phyloP scores from a whole-genome alignment of 805 yeast genomes.

The Phaffomyces antillensis region DNA sequence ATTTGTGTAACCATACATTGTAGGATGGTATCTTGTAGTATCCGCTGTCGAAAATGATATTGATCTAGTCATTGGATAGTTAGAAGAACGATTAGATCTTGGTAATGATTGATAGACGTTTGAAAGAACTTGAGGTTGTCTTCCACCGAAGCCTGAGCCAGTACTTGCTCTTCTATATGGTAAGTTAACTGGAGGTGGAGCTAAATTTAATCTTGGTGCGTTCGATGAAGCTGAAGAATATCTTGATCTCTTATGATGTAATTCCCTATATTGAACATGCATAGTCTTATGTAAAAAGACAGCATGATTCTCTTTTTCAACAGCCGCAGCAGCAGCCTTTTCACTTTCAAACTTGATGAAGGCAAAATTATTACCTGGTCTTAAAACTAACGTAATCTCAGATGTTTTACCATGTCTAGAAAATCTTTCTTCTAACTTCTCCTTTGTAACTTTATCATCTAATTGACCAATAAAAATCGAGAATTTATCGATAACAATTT shows the following conservation, averaged over 20 bases:
- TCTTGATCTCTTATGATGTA: conserved; percentile 28
- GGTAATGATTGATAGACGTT: conserved; percentile 2
- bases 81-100: conserved; percentile 6
- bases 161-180: conserved; percentile 35
- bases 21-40: conserved; percentile 6
- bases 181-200: conserved; percentile 78
- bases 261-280: conserved; percentile 79
- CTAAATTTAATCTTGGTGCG: conserved; percentile 43
- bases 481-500: conserved; percentile 52
- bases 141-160: conserved; percentile 17
- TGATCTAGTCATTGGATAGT: conserved; percentile 12
- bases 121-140: conserved; percentile 1
- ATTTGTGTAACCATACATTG: conserved; percentile 7
- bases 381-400: conserved; percentile 47
- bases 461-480: conserved; percentile 81
- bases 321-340: conserved; percentile 78
- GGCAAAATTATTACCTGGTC: conserved; percentile 53
- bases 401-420: conserved; percentile 58
- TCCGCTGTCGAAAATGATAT: conserved; percentile 12
- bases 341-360: conserved; percentile 61
- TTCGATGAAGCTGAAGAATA: conserved; percentile 13
- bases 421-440: conserved; percentile 52
- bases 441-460: conserved; percentile 45
- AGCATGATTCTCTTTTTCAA: conserved; percentile 79
- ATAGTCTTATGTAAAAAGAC: conserved; percentile 65